These are phyloP conservation scores for Brassica balearica DNA, from an alignment of 441 rosid genomes.

Conservation along the genomic window DNA sequence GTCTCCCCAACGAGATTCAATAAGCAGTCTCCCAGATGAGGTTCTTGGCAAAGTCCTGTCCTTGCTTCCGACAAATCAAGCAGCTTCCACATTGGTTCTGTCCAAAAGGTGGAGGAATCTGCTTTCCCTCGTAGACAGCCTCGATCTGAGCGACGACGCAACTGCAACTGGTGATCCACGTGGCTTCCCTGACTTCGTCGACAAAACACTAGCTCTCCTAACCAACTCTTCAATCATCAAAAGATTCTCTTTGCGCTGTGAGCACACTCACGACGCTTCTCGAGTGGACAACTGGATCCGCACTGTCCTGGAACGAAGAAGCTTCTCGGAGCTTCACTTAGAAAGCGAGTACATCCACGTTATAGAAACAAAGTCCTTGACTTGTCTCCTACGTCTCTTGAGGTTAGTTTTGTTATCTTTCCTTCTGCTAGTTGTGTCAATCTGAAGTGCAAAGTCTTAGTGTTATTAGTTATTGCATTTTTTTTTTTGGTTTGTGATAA, in stretches of 20 bases:
- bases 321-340: constrained; percentile 8
- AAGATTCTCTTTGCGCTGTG: not conserved
- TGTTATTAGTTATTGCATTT: too few relatives aligned
- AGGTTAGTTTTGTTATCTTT: not conserved
- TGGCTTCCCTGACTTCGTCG: not conserved
- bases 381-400: constrained; percentile 6
- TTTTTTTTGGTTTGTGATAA: not conserved
- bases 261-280: not conserved
- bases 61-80: not conserved
- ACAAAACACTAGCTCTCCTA: not conserved
- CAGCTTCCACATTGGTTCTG: not conserved
- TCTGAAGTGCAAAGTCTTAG: not conserved
- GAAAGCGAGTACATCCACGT: not conserved
- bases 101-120: constrained; percentile 19
- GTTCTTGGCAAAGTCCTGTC: constrained; percentile 14
- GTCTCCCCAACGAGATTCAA: constrained; percentile 2
- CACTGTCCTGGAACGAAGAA: not conserved
- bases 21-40: constrained; percentile 10
- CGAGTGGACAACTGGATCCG: constrained; percentile 3
- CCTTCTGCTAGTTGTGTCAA: not conserved
- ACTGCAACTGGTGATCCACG: not conserved
- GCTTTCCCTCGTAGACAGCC: not conserved
- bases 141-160: not conserved
- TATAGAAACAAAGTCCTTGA: not conserved
- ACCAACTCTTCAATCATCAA: not conserved